A percentile compares a stretch with the other conserved stretches of the same genome.
These are phyloP conservation scores for Phylloporus rhodoxanthus DNA, from an alignment of 768 basidiomycete genomes.

Conservation along the genomic window DNA sequence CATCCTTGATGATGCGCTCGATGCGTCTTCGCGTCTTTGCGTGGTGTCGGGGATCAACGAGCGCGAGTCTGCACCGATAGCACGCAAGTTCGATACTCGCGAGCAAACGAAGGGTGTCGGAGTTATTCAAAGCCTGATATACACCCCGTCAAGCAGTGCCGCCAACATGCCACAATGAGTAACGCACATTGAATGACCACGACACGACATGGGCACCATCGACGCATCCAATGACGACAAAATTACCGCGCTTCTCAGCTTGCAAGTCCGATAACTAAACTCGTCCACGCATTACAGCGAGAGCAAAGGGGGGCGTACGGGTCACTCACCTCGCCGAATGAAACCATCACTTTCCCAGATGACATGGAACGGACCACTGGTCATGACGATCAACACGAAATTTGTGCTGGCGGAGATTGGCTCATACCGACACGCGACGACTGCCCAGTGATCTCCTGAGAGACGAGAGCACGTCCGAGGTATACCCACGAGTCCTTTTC, in stretches of 20 bases:
- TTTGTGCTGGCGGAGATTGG: neutral
- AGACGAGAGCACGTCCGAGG: constrained; percentile 69
- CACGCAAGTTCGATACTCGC: constrained; percentile 84
- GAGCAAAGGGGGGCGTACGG: neutral
- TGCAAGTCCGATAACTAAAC: constrained; percentile 61
- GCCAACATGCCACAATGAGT: constrained; percentile 3
- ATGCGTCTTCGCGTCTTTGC: constrained; percentile 62
- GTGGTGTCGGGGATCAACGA: constrained; percentile 63
- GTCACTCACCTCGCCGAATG: constrained; percentile 61
- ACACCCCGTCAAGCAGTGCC: constrained; percentile 8
- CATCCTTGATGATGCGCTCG: constrained; percentile 79
- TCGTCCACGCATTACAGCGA: neutral
- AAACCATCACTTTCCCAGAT: constrained; percentile 61
- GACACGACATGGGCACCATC: constrained; percentile 70
- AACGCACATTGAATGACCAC: constrained; percentile 76
- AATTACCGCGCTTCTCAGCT: constrained; percentile 84
- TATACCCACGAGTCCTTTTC: constrained; percentile 80
- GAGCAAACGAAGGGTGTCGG: constrained; percentile 74
- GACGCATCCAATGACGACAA: constrained; percentile 77
- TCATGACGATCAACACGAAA: constrained; percentile 6
- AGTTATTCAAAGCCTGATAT: constrained; percentile 68
- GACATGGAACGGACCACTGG: constrained; percentile 42
- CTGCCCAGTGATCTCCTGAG: constrained; percentile 70
- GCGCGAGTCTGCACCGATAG: constrained; percentile 65
- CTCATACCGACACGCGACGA: constrained; percentile 74